Evolutionary conservation across 495 filamentous ascomycete species (phyloP), one percentile per base, ranked within the genome.

Genomic region (Daldinia concentrica): DNA sequence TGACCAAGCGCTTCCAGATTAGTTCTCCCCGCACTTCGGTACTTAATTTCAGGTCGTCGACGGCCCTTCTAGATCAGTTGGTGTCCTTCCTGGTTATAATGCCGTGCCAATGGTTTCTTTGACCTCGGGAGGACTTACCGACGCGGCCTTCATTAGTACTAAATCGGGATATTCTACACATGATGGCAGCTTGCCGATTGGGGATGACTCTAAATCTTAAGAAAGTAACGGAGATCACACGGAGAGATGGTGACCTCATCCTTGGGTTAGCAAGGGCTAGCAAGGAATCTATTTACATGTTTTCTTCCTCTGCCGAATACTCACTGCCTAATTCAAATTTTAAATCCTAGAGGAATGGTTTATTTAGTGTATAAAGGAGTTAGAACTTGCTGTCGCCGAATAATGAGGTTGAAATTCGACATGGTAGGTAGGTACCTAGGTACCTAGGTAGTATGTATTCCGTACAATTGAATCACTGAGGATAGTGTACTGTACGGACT

Each of bases 21-120:
- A 61, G 67, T 32, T 22, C 66, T 71, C 72, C 74, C 74, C 74
- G 72, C 72, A 77, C 64, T 67, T 77, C 74, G 72, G 74, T 77
- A 77, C 54, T 77, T 75, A 34, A 30, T 63, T 30, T 56, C 56
- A 30, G 39, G 58, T 62, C 34, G 26, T 64, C 17, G 52, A 64
- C 4, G 12, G 17, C 22, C 52, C 22, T 54, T 62, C 48, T 68
- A 52, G 61, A 58, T 54, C 30, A 27, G 11, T 1, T 29, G 22
- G 17, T 62, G 12, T 57, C 22, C 17, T 19, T 22, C 39, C 19
- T 63, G 41, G 32, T 24, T 17, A 27, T 6, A 26, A 56, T 34
- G n/a, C 32, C 51, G 12, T 52, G 6, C 51, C 32, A 17, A 52
- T 54, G 15, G 17, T 12, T 30, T 9, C 1, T 30, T 4, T 48